These are phyloP conservation scores for Metschnikowia gelsemii DNA, from an alignment of 805 yeast genomes.

Conservation along the genomic window DNA sequence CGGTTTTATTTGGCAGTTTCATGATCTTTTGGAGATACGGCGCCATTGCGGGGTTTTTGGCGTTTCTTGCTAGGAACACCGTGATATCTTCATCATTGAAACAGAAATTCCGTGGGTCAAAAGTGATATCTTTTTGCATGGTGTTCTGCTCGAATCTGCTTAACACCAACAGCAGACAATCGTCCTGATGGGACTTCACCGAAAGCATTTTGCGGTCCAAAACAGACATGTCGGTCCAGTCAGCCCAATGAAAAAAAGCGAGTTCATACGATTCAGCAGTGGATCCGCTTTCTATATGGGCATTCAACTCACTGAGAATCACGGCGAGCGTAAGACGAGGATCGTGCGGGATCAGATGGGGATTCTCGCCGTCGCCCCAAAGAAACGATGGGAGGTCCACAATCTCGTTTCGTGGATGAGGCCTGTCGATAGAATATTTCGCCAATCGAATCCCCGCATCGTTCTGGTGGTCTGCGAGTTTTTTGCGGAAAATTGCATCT, in stretches of 20 bases:
- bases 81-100: conserved; percentile 1
- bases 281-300: conserved; percentile 11
- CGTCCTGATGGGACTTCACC: background rate
- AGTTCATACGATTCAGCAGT: background rate
- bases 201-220: conserved; percentile 11
- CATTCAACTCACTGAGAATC: conserved; percentile 17
- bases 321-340: conserved; percentile 25
- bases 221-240: conserved; percentile 19
- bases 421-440: conserved; percentile 3
- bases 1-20: conserved; percentile 21
- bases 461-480: background rate
- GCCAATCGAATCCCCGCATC: conserved; percentile 6
- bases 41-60: conserved; percentile 26
- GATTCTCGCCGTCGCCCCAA: conserved; percentile 8
- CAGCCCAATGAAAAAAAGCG: conserved; percentile 22
- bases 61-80: conserved; percentile 23
- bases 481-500: conserved; percentile 7
- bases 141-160: background rate
- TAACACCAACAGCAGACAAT: conserved; percentile 10
- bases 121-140: conserved; percentile 3
- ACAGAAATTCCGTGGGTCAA: conserved; percentile 2
- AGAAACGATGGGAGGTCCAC: conserved; percentile 11
- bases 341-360: conserved; percentile 17
- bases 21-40: conserved; percentile 11
- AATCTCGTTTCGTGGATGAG: background rate